Evolutionary conservation across 495 filamentous ascomycete genomes (phyloP).

Genomic region (Annulohypoxylon moriforme): DNA sequence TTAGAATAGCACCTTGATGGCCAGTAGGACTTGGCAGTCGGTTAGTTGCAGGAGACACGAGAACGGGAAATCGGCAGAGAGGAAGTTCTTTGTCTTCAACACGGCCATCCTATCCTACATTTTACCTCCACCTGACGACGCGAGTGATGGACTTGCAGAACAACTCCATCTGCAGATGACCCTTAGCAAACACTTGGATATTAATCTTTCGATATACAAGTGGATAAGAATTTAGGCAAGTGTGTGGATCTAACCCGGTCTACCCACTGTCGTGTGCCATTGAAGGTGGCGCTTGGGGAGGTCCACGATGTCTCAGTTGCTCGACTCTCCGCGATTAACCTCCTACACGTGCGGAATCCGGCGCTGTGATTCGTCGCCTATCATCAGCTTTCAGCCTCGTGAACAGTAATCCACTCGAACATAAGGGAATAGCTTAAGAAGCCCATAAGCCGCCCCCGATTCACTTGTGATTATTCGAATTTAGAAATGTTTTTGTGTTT

Average conservation of each 20-base stretch:
- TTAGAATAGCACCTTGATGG: slow-evolving; percentile 31
- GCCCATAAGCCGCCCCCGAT: slow-evolving; percentile 11
- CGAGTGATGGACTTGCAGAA: slow-evolving; percentile 29
- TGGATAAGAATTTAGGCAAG: slow-evolving; percentile 25
- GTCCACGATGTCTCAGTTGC: slow-evolving; percentile 39
- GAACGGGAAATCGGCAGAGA: slow-evolving; percentile 21
- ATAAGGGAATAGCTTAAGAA: slow-evolving; percentile 32
- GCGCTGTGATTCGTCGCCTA: slow-evolving; percentile 47
- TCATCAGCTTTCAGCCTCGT: slow-evolving; percentile 42
- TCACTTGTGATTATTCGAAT: slow-evolving; percentile 4
- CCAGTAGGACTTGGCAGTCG: slow-evolving; percentile 19
- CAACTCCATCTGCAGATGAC: slow-evolving; percentile 36
- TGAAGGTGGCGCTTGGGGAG: slow-evolving; percentile 27
- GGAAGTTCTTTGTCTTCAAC: slow-evolving; percentile 5
- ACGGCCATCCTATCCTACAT: slow-evolving; percentile 4
- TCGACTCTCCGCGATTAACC: slow-evolving; percentile 40
- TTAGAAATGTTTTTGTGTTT: slow-evolving; percentile 13
- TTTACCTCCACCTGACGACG: slow-evolving; percentile 27
- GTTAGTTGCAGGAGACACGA: slow-evolving; percentile 9
- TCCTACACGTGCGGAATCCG: slow-evolving; percentile 46
- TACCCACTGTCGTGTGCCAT: slow-evolving; percentile 31
- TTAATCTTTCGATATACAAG: not conserved
- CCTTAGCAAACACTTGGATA: slow-evolving; percentile 22
- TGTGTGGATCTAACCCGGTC: slow-evolving; percentile 12
- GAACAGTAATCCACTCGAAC: slow-evolving; percentile 4